A percentile compares a stretch with the other conserved stretches of the same genome.
phyloP scores from a whole-genome alignment of 169 alveolate genomes.

The Cryptosporidium bovis region DNA sequence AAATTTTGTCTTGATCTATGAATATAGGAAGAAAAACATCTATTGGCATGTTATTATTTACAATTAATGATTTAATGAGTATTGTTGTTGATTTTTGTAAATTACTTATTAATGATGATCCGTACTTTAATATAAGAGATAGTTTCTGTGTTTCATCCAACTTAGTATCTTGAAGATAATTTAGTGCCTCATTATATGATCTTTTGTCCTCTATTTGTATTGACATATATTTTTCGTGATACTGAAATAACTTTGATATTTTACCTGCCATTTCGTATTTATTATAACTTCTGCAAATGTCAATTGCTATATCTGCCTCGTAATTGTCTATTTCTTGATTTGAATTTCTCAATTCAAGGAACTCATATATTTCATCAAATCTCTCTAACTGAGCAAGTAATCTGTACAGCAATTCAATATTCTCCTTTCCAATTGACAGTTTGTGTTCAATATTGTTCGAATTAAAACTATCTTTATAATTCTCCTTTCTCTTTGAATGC shows the following conservation, averaged over 20 bases:
- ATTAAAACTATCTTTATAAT: background rate
- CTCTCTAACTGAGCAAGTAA: slow-evolving; percentile 65
- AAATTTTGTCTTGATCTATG: slow-evolving; percentile 41
- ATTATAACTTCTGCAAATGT: slow-evolving; percentile 62
- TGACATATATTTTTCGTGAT: slow-evolving; percentile 51
- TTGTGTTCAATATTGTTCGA: slow-evolving; percentile 17
- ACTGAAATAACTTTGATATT: slow-evolving; percentile 49
- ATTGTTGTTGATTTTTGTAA: slow-evolving; percentile 53
- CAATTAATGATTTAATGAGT: slow-evolving; percentile 34
- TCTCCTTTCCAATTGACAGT: slow-evolving; percentile 57
- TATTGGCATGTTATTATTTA: slow-evolving; percentile 52
- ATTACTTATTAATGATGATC: slow-evolving; percentile 49
- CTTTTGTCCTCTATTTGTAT: slow-evolving; percentile 57
- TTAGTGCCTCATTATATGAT: slow-evolving; percentile 47
- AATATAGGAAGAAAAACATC: slow-evolving; percentile 71
- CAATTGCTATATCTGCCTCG: slow-evolving; percentile 59
- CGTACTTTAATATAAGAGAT: slow-evolving; percentile 46
- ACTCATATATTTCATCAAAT: slow-evolving; percentile 32
- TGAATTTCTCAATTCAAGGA: slow-evolving; percentile 3
- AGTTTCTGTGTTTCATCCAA: slow-evolving; percentile 56
- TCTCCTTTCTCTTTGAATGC: slow-evolving; percentile 14
- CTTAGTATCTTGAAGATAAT: slow-evolving; percentile 36
- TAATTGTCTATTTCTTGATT: slow-evolving; percentile 49
- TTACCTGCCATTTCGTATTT: slow-evolving; percentile 56
- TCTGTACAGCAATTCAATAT: slow-evolving; percentile 38